Evolutionary conservation across 2,329 filamentous ascomycete species (phyloP), one percentile per base, ranked within the genome.

Genomic region (Pezicula rhizophila): DNA sequence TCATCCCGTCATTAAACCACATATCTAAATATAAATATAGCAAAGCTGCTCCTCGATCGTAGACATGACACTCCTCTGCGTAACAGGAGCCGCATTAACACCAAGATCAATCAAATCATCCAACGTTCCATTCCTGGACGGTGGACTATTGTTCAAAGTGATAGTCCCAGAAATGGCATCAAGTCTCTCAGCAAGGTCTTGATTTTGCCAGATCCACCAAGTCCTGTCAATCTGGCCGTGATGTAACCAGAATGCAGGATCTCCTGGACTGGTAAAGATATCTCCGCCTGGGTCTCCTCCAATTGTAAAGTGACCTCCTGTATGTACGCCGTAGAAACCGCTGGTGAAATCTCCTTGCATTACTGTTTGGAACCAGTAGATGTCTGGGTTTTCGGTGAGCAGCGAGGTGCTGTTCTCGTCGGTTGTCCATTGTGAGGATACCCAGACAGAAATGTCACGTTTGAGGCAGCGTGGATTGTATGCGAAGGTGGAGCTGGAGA

Each of bases 131-230:
- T 74, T 68, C 12, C 65, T 62, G 42, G 66, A 71, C 0, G 66
- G 64, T 0, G 70, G 70, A 31, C 55, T 57, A 52, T 74, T 67
- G 51, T 69, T 62, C 55, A 72, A 56, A 0, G 71, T 72, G 45
- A 71, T 67, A 1, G 71, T 74, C 5, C 67, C 66, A 63, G 64
- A 54, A 34, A 64, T 55, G n/a, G 53, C 56, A 20, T 56, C 49
- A 33, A 51, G 42, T 10, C 60, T 50, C 52, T 39, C 67, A 60
- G 38, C 61, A 60, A 60, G 67, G 54, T 74, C 67, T 15, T 71
- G 66, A 47, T 71, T 72, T 60, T 75, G 72, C 72, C 72, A 75
- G 54, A 75, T 69, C 59, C 70, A 74, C 60, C 72, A 74, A 40
- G 71, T 62, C 8, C 73, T 64, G 51, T 76, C 73, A 45, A 76